phyloP scores from a whole-genome alignment of 2,329 filamentous ascomycete genomes.

The Helotiales sp. region DNA sequence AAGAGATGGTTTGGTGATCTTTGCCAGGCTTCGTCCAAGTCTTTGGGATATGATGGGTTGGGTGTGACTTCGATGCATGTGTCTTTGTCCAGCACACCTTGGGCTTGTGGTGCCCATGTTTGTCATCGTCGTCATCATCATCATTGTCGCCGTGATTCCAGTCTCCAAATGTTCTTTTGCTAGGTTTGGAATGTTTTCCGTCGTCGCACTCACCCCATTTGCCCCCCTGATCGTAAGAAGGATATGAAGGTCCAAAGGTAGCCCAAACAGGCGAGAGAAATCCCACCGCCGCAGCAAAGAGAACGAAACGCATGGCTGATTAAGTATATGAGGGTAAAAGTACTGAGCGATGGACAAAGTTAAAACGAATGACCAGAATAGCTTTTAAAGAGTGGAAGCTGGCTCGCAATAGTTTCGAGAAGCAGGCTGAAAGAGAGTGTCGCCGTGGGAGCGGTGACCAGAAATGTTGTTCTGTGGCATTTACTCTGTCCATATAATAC shows the following conservation, averaged over 20 bases:
- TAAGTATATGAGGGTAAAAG: not conserved
- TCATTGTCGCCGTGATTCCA: not conserved
- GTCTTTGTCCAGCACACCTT: not conserved
- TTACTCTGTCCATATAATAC: not conserved
- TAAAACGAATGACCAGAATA: not conserved
- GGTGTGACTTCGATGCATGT: not conserved
- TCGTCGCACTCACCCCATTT: not conserved
- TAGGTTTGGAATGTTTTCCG: not conserved
- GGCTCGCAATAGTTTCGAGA: not conserved
- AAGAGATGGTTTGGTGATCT: not conserved
- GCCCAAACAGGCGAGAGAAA: not conserved
- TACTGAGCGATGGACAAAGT: not conserved
- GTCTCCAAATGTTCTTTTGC: not conserved
- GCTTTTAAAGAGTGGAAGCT: not conserved
- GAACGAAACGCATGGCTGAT: conserved; percentile 2
- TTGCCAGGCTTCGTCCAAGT: not conserved
- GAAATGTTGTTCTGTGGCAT: no score
- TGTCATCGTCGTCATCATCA: not conserved
- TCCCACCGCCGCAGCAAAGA: not conserved
- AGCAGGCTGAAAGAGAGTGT: not conserved
- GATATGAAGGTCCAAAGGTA: not conserved
- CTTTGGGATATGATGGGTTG: not conserved
- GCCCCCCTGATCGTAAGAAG: not conserved
- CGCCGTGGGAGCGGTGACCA: not conserved
- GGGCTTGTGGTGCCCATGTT: not conserved